Percentiles rank a stretch among this genome's conserved stretches.
Conservation (phyloP, 306 rosid species). For the Citrullus mucosospermus region DNA sequence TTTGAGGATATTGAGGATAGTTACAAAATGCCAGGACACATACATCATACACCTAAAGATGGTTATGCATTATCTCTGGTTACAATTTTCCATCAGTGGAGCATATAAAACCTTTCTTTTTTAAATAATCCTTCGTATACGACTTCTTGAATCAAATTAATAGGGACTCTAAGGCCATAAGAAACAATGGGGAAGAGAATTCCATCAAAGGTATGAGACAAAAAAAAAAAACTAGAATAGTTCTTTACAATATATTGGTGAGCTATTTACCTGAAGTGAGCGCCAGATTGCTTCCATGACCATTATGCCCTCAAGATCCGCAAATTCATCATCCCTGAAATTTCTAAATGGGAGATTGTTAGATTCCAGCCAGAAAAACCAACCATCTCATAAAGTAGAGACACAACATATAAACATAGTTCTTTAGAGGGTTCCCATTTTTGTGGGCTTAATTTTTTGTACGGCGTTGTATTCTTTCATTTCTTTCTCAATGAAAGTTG, state of each 20-base stretch:
- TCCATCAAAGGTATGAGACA: neutral
- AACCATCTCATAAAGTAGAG: neutral
- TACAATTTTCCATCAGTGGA: neutral
- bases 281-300: slow-evolving; percentile 99
- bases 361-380: neutral
- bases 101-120: neutral
- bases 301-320: slow-evolving; percentile 97
- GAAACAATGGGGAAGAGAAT: neutral
- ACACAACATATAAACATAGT: neutral
- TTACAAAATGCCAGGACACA: neutral
- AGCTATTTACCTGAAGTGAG: slow-evolving; percentile 66
- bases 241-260: neutral
- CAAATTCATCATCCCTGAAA: slow-evolving; percentile 85
- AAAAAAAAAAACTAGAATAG: neutral
- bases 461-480: too few relatives aligned
- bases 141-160: neutral
- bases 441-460: too few relatives aligned
- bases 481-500: too few relatives aligned
- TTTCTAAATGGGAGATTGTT: neutral
- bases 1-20: neutral
- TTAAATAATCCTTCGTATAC: neutral
- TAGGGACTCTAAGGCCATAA: neutral
- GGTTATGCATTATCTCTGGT: neutral
- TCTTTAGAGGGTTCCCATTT: neutral
- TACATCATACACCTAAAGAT: neutral